A percentile compares a stretch with the other conserved stretches of the same genome.
These are phyloP conservation scores for Yarrowia osloensis DNA, from an alignment of 805 yeast species.

Conservation along the genomic window DNA sequence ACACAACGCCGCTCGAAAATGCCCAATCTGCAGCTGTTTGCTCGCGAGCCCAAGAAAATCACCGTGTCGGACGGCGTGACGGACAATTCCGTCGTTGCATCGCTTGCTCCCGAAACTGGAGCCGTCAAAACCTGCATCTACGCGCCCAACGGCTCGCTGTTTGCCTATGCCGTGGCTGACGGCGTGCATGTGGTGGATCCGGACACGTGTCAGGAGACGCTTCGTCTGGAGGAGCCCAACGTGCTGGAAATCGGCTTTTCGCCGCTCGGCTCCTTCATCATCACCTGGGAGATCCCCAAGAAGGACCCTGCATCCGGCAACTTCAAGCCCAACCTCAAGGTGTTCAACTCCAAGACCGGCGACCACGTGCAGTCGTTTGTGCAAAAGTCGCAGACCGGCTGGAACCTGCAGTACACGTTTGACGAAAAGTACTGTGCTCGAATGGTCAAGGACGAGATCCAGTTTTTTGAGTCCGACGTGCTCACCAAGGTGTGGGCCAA, in stretches of 20 bases:
- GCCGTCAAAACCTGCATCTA: slow-evolving; percentile 60
- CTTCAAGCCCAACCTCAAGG: slow-evolving; percentile 75
- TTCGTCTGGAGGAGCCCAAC: slow-evolving; percentile 59
- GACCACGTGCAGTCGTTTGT: slow-evolving; percentile 61
- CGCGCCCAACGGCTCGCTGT: slow-evolving; percentile 65
- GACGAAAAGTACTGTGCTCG: slow-evolving; percentile 75
- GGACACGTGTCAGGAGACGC: slow-evolving; percentile 50
- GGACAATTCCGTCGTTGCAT: slow-evolving; percentile 12
- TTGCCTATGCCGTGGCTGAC: slow-evolving; percentile 65
- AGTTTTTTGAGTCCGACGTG: slow-evolving; percentile 60
- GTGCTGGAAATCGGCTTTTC: slow-evolving; percentile 83
- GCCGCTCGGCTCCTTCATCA: slow-evolving; percentile 79
- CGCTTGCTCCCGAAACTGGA: not conserved
- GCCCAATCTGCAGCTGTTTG: slow-evolving; percentile 22
- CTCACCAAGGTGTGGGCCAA: slow-evolving; percentile 55
- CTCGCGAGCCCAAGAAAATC: slow-evolving; percentile 28
- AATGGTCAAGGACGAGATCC: slow-evolving; percentile 60
- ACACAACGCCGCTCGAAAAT: not conserved
- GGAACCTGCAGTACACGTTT: slow-evolving; percentile 85
- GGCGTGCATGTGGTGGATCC: slow-evolving; percentile 61
- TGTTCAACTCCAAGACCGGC: slow-evolving; percentile 61
- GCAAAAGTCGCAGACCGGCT: slow-evolving; percentile 81
- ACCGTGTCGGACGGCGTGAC: slow-evolving; percentile 23
- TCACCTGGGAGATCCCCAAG: slow-evolving; percentile 88
- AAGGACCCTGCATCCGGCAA: slow-evolving; percentile 65